Base-by-base conservation (phyloP, 257 asterid species). In the Mentha longifolia region DNA sequence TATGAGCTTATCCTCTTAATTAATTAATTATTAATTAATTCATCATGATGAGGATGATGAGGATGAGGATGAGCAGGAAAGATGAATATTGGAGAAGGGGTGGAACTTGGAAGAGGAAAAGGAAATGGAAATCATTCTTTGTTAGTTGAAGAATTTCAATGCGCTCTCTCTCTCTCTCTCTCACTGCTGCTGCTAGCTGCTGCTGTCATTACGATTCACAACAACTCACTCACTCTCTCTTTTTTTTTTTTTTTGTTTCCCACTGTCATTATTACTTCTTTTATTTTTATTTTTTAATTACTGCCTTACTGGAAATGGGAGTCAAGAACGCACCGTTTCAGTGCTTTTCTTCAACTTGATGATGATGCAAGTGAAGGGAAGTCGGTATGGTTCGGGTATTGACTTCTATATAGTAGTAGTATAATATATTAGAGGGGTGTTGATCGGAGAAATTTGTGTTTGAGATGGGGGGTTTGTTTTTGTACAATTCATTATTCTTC, bases 351-450 rank as follows among this genome's bases (percentile, higher is more conserved):
- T 86, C 51, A 17, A 17, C 30, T 9, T 15, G 4, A 39, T 39
- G 57, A 37, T 8, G 16, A 1, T 17, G 31, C 51, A 39, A 61
- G 67, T 20, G 6, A 74, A 71, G 82, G 77, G 70, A 67, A 66
- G 31, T 74, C 77, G 82, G 91, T 82, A 80, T 83, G 98, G 97
- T 93, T 93, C 98, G 98, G 97, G 95, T 85, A 91, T 93, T 93
- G 98, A 93, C 98, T 93, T 93, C 87, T 75, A 72, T 15, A 58
- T 5, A n/a, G n/a, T n/a, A n/a, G n/a, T n/a, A n/a, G n/a, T n/a
- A n/a, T n/a, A n/a, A n/a, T n/a, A n/a, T n/a, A n/a, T n/a, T n/a
- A n/a, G n/a, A n/a, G n/a, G n/a, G n/a, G n/a, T n/a, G n/a, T n/a
- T n/a, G n/a, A n/a, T 51, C 7, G 74, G 69, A 75, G 79, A 37